phyloP scores from a whole-genome alignment of 2,329 filamentous ascomycete species.

The Stemphylium lycopersici region DNA sequence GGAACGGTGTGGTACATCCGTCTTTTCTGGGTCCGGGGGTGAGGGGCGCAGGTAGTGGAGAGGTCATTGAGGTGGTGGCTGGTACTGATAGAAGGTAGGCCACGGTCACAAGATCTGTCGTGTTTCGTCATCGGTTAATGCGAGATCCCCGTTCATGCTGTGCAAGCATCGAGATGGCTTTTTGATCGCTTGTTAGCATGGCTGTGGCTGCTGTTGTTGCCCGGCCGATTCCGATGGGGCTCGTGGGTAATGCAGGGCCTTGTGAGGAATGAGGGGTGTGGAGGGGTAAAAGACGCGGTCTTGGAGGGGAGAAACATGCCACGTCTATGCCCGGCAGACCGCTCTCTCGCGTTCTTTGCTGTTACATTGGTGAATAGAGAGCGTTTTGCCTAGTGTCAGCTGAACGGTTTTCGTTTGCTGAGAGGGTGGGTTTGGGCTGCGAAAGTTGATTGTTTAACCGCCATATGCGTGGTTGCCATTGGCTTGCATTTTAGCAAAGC shows the following conservation, averaged over 20 bases:
- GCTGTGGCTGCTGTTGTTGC: neutral
- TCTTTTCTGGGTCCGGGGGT: too few relatives aligned
- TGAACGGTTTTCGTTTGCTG: slow-evolving; percentile 12
- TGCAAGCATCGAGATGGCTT: slow-evolving; percentile 7
- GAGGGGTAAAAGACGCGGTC: slow-evolving; percentile 1
- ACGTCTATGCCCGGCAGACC: slow-evolving; percentile 14
- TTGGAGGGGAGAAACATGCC: slow-evolving; percentile 14
- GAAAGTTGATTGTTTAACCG: slow-evolving; percentile 4
- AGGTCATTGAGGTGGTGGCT: slow-evolving; percentile 4
- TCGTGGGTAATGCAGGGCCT: too few relatives aligned
- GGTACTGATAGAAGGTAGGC: neutral
- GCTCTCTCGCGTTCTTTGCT: neutral
- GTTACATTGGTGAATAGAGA: slow-evolving; percentile 13
- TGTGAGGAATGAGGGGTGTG: slow-evolving; percentile 9
- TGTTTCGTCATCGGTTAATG: slow-evolving; percentile 5
- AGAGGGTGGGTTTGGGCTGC: slow-evolving; percentile 16
- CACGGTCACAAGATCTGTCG: neutral
- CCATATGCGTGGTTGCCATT: slow-evolving; percentile 1
- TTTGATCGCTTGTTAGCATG: neutral
- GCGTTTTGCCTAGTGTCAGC: slow-evolving; percentile 19
- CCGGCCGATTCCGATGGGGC: neutral
- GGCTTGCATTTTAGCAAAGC: neutral
- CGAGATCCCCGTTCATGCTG: neutral
- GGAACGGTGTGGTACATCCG: too few relatives aligned
- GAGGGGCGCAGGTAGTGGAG: too few relatives aligned